Percentiles rank a stretch among this genome's conserved stretches.
These are phyloP conservation scores for Colletotrichum sp. DNA, from an alignment of 2,329 filamentous ascomycete genomes.

Conservation along the genomic window DNA sequence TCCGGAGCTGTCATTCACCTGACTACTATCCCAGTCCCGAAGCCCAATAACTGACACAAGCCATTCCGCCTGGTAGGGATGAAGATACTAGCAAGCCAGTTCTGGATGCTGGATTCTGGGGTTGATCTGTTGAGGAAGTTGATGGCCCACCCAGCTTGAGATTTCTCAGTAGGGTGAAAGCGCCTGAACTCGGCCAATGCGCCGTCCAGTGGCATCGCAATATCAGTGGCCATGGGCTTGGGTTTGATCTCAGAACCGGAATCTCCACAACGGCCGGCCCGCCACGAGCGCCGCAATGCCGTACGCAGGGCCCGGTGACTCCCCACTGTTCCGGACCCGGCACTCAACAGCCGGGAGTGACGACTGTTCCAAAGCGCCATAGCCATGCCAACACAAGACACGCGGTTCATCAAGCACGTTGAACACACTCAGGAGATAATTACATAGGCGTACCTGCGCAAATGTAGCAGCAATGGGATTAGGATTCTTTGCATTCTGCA, in stretches of 20 bases:
- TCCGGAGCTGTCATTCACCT: too few species aligned
- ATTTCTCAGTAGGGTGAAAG: too few species aligned
- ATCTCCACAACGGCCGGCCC: background rate
- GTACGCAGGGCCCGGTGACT: background rate
- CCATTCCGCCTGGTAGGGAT: too few species aligned
- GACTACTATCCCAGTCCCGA: too few species aligned
- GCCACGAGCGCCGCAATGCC: background rate
- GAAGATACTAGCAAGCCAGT: too few species aligned
- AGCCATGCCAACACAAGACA: background rate
- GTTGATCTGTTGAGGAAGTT: too few species aligned
- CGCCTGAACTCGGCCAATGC: background rate
- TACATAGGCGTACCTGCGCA: background rate
- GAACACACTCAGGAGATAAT: background rate
- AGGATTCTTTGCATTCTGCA: background rate
- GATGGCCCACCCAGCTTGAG: rapidly evolving
- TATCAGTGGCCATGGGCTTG: background rate
- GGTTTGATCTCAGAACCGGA: background rate
- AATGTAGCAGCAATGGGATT: background rate
- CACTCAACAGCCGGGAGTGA: background rate
- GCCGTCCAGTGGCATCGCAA: background rate
- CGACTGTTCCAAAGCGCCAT: background rate
- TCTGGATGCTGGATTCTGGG: too few species aligned
- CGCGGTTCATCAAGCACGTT: background rate
- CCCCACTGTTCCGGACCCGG: background rate
- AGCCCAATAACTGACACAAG: too few species aligned